Conservation (phyloP, 2,329 filamentous ascomycete species). For the Pleurostoma richardsiae region DNA sequence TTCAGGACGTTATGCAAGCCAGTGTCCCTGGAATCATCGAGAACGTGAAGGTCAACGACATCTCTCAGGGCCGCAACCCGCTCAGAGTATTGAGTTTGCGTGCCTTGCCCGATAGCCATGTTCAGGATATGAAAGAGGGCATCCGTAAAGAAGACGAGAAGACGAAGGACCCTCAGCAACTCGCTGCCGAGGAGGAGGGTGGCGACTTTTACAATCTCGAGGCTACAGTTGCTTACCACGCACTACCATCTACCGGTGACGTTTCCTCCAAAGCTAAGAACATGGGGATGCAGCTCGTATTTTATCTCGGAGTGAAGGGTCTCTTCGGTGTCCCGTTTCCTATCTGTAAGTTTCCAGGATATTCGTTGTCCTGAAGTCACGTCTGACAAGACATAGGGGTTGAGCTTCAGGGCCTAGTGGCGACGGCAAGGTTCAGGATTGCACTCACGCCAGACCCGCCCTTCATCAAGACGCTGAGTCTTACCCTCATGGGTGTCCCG, state of each 20-base stretch:
- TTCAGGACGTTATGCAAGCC: constrained; percentile 86
- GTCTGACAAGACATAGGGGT: constrained; percentile 36
- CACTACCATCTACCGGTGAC: constrained; percentile 64
- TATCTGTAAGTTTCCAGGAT: constrained; percentile 45
- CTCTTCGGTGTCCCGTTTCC: constrained; percentile 85
- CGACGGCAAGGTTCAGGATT: constrained; percentile 76
- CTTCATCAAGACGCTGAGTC: constrained; percentile 85
- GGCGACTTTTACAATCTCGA: constrained; percentile 93
- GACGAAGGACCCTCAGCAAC: constrained; percentile 78
- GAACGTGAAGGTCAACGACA: constrained; percentile 90
- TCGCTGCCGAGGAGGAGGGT: constrained; percentile 83
- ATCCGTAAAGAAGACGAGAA: constrained; percentile 75
- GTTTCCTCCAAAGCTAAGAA: constrained; percentile 82
- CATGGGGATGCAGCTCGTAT: constrained; percentile 95
- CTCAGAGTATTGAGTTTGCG: constrained; percentile 83
- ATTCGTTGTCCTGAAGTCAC: too few species aligned
- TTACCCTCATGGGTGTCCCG: constrained; percentile 90
- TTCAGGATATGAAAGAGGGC: constrained; percentile 75
- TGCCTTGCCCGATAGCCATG: constrained; percentile 76
- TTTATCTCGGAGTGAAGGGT: constrained; percentile 86
- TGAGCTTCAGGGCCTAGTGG: constrained; percentile 85
- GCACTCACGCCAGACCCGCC: constrained; percentile 87
- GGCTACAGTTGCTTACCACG: constrained; percentile 85
- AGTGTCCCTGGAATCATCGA: constrained; percentile 88
- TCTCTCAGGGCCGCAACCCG: constrained; percentile 89